Evolutionary conservation across 345 rosid species (phyloP), one percentile per base, ranked within the genome.

Genomic region (Rubroshorea leprosula): DNA sequence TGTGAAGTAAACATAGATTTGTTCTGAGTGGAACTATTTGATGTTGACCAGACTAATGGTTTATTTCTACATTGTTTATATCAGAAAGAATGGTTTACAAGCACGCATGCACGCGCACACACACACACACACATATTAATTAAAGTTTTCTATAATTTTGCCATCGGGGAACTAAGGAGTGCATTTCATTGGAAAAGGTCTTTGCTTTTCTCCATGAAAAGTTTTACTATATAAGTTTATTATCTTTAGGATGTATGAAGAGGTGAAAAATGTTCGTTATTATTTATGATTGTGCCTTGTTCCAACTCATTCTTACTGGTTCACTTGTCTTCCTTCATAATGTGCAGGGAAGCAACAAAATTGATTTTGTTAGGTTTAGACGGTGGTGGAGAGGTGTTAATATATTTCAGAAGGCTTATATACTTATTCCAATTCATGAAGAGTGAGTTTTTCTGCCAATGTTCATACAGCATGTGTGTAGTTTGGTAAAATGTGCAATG

Each of bases 351-450:
- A 62, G 24, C 64, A 82, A 78, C 78, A 85, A 80, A 68, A 83
- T 75, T 63, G 65, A 84, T 43, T 65, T 54, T 67, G 89, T 87
- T 76, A 93, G 74, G 81, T 83, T 89, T 75, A 77, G 99, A 76
- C 89, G 96, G 71, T 93, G 99, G 99, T 93, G 96, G 99, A 87
- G 75, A 74, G 97, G 91, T 57, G 77, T 79, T 61, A 79, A 86
- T 76, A 68, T 93, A 48, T 93, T 93, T 66, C 82, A 82, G 58
- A 93, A 89, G 75, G 86, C 97, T 12, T 93, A 93, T 67, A 55
- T 93, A 51, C 66, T 93, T 58, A 82, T 93, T 68, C 99, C 99
- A 39, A 85, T 93, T 56, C 95, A 93, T 39, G 89, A 93, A 41
- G 88, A 83, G 97, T 93, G 76, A 74, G 98, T 76, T 55, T 10